Base-by-base conservation (phyloP, 345 rosid genomes). In the Pugionium cornutum region DNA sequence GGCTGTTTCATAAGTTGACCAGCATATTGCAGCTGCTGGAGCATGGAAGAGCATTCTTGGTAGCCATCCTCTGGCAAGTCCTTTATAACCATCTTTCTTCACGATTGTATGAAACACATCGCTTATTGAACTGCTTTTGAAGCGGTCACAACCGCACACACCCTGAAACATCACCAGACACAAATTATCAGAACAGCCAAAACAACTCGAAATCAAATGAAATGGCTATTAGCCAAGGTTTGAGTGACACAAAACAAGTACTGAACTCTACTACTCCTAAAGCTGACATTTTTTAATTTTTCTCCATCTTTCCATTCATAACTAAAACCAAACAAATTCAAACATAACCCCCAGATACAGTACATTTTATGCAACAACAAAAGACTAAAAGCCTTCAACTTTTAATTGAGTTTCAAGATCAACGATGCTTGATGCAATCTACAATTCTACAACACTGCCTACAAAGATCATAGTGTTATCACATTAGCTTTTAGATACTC, bases 31-130 rank as follows among this genome's bases (percentile, higher is more conserved):
- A 33, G 99, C 97, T 62, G 99, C 99, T n/a, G 98, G 99, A 41
- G 97, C 96, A 67, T 95, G 99, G 84, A 95, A 95, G 32, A 95
- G 86, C 94, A 89, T 95, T 84, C 99, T 82, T 0, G 98, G 99
- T 44, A 79, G 73, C 99, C 99, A 95, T 26, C 99, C 99, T 68
- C 97, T 87, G 9, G 87, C 66, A 11, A 91, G 87, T 64, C 97
- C 97, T 72, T 70, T 81, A 75, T 91, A 91, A 7, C 97, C 95
- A 1, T 95, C 96, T 78, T 91, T 91, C 66, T 74, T 70, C 37
- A 95, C 75, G 55, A 95, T 89, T 32, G 84, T 77, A 11, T 53
- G 69, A 9, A 91, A 37, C 32, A 95, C 99, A 64, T 83, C 91
- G 35, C 87, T 51, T 41, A 87, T 94, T 2, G 95, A 88, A 73